phyloP scores from a whole-genome alignment of 2,329 filamentous ascomycete genomes.

The Paecilomyces sp. region DNA sequence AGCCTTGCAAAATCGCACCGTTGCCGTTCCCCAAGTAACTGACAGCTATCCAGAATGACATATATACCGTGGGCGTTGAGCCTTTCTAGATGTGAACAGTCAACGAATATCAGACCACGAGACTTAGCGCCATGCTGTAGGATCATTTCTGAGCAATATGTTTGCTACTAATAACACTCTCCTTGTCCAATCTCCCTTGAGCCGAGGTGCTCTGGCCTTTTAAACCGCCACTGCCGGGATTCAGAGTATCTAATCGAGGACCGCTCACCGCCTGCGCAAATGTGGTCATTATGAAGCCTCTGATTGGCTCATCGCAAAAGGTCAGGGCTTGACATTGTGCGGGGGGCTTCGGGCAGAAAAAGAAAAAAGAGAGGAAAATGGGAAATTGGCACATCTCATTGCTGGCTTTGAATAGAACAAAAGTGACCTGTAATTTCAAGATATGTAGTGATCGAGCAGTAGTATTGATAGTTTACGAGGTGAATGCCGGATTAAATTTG shows the following conservation, averaged over 20 bases:
- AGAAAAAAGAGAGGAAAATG: background rate
- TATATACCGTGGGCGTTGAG: background rate
- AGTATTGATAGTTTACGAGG: background rate
- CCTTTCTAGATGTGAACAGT: background rate
- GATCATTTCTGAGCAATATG: background rate
- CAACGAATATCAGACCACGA: background rate
- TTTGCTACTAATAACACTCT: background rate
- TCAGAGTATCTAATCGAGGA: background rate
- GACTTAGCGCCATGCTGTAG: too few species aligned
- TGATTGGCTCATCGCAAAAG: background rate
- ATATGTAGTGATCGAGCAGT: background rate
- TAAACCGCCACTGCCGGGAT: too few species aligned
- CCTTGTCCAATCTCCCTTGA: too few species aligned
- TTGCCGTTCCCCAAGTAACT: background rate
- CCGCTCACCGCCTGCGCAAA: background rate
- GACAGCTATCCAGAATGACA: background rate
- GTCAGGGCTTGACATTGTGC: background rate
- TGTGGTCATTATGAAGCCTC: background rate
- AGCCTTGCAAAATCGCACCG: background rate
- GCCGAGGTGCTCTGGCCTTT: too few species aligned
- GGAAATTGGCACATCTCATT: background rate
- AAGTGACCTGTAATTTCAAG: background rate
- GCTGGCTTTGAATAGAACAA: background rate
- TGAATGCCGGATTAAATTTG: background rate
- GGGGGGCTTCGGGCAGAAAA: background rate